A percentile compares a stretch with the other conserved stretches of the same genome.
Evolutionary conservation across 108 stramenopile species (phyloP).

Genomic region (Nitzschia sp.): DNA sequence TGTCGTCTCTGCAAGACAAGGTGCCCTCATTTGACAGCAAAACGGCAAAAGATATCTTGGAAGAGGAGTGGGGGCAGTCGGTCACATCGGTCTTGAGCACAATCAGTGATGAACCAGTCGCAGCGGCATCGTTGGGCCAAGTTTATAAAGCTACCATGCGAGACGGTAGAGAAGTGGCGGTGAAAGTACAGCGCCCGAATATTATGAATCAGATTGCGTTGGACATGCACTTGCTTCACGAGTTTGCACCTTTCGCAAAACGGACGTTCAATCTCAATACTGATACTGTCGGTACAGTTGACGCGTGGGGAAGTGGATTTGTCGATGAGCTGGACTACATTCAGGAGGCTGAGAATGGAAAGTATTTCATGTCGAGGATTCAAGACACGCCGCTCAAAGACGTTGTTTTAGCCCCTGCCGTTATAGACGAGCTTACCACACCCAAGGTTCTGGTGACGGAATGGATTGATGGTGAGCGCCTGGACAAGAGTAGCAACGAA

Average conservation of each 20-base stretch:
- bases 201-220: constrained; percentile 91
- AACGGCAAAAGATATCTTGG: constrained; percentile 75
- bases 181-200: constrained; percentile 95
- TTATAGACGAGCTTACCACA: constrained; percentile 74
- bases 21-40: constrained; percentile 83
- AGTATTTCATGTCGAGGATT: constrained; percentile 68
- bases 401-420: constrained; percentile 79
- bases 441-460: constrained; percentile 84
- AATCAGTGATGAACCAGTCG: constrained; percentile 77
- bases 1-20: constrained; percentile 88
- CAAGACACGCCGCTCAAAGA: constrained; percentile 65
- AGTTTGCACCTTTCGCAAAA: constrained; percentile 63
- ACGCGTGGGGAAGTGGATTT: constrained; percentile 93
- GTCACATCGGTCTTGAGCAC: constrained; percentile 64
- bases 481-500: constrained; percentile 73
- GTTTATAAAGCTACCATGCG: constrained; percentile 79
- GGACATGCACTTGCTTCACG: constrained; percentile 94
- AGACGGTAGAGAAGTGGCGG: constrained; percentile 72
- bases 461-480: constrained; percentile 93
- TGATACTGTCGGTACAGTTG: constrained; percentile 83
- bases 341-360: constrained; percentile 86
- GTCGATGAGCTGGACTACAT: constrained; percentile 95
- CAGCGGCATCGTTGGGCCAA: constrained; percentile 93
- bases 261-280: constrained; percentile 72
- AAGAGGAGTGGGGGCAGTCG: constrained; percentile 81